Evolutionary conservation across 2,329 filamentous ascomycete genomes (phyloP), one percentile per base, ranked within the genome.

Genomic region (Aspergillus sp.): DNA sequence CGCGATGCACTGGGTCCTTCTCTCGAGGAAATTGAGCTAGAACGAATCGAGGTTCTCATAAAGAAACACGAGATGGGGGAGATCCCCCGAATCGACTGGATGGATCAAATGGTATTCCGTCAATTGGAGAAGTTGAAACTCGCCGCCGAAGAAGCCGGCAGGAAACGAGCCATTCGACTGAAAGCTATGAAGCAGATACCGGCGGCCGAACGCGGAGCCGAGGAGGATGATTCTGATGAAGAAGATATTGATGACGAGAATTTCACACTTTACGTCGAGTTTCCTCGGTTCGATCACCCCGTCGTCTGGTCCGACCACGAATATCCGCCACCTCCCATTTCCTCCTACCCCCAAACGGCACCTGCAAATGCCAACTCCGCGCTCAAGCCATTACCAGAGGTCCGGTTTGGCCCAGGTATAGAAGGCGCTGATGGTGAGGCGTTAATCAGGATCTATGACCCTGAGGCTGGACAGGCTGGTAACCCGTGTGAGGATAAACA

Each of bases 31-130:
- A 85, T 90, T 49, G 94, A 99, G 71, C 81, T 96, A 56, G 91
- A 96, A 63, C 82, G 94, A 16, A 82, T 99, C 60, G 92, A 97
- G 66, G 87, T 85, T 49, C 73, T 97, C 19, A 88, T 99, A 68
- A 99, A 99, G 74, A 95, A 96, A 73, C 94, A 97, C 66, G 95
- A 99, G 68, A 95, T 96, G 88, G 92, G 91, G 16, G 94, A 99
- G 68, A 93, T 99, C 22, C 86, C 90, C 0, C 84, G 91, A 14
- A 88, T 96, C 45, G 90, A 95, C 63, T 99, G 94, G 95, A 82
- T 99, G 41, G 94, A 99, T 69, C 89, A 94, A 65, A 81, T 97
- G 62, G 92, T 96, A 2, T 99, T 95, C 68, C 86, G 93, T 38
- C 88, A 88, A 47, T 86, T 95, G 54, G 93, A 96, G 74, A 94